These are phyloP conservation scores for Aphanomyces invadans DNA, from an alignment of 352 stramenopile species.

Conservation along the genomic window DNA sequence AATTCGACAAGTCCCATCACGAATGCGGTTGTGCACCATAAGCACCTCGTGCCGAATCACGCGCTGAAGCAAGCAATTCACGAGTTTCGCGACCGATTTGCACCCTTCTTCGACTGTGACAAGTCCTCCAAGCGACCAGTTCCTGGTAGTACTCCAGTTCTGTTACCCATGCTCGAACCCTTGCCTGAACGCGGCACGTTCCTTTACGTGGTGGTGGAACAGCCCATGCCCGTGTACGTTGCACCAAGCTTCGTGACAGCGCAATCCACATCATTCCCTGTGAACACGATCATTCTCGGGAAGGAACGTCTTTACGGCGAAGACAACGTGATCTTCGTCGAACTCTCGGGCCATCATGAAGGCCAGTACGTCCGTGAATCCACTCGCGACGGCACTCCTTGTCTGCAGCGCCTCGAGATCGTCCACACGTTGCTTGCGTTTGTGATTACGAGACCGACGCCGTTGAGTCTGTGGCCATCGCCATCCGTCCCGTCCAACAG, in stretches of 20 bases:
- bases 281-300: not conserved
- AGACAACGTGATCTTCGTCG: constrained; percentile 12
- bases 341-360: constrained; percentile 1
- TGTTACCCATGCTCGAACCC: not conserved
- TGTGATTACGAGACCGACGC: not conserved
- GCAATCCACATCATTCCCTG: not conserved
- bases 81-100: constrained; percentile 20
- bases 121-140: not conserved
- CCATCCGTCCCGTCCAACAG: constrained; percentile 1
- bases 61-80: constrained; percentile 24
- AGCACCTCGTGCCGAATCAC: constrained; percentile 31
- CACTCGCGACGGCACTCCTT: not conserved
- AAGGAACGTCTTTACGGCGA: constrained; percentile 9
- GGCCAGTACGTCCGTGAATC: not conserved
- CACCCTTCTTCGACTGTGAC: not conserved
- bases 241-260: not conserved
- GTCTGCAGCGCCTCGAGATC: not conserved
- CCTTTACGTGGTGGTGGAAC: not conserved
- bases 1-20: constrained; percentile 31
- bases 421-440: not conserved
- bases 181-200: constrained; percentile 13
- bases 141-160: not conserved
- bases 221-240: constrained; percentile 10
- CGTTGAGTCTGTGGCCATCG: constrained; percentile 7
- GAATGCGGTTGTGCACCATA: constrained; percentile 18